A percentile compares a stretch with the other conserved stretches of the same genome.
Conservation (phyloP, 2,329 filamentous ascomycete species). For the Talaromyces albobiverticillius region DNA sequence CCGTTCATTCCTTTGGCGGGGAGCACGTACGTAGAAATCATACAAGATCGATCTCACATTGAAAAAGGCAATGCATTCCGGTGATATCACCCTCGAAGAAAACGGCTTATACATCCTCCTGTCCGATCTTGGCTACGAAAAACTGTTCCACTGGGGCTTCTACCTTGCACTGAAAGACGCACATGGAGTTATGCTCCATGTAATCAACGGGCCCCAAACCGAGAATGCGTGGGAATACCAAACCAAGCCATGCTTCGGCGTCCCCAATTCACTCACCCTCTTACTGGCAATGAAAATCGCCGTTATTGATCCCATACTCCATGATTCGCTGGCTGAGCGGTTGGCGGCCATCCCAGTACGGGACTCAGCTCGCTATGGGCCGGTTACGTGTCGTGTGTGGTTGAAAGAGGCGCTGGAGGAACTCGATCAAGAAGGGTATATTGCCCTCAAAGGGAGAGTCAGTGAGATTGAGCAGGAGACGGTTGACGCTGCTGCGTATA, state of each 20-base stretch:
- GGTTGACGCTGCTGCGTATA: no score
- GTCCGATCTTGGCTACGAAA: constrained; percentile 18
- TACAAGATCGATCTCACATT: no score
- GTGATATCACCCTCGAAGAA: no score
- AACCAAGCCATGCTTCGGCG: constrained; percentile 3
- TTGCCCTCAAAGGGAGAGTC: constrained; percentile 17
- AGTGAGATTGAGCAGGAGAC: constrained; percentile 21
- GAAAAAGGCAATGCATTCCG: no score
- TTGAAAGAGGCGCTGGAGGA: constrained; percentile 23
- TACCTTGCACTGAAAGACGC: constrained; percentile 18
- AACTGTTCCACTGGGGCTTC: constrained; percentile 23
- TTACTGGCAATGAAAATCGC: constrained; percentile 23
- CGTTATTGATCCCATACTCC: constrained; percentile 18
- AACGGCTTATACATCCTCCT: constrained; percentile 26
- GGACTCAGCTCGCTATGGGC: constrained; percentile 19
- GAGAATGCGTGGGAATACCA: constrained; percentile 19
- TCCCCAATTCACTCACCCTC: constrained; percentile 13
- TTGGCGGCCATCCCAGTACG: constrained; percentile 19
- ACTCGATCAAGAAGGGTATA: constrained; percentile 24
- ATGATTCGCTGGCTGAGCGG: constrained; percentile 17
- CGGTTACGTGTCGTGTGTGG: constrained; percentile 23
- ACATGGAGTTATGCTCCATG: constrained; percentile 19
- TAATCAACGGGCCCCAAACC: constrained; percentile 17
- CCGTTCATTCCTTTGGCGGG: no score
- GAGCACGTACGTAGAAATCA: no score